A percentile compares a stretch with the other conserved stretches of the same genome.
Conservation (phyloP, 2,329 filamentous ascomycete genomes). For the Aaosphaeria pasadenensis region DNA sequence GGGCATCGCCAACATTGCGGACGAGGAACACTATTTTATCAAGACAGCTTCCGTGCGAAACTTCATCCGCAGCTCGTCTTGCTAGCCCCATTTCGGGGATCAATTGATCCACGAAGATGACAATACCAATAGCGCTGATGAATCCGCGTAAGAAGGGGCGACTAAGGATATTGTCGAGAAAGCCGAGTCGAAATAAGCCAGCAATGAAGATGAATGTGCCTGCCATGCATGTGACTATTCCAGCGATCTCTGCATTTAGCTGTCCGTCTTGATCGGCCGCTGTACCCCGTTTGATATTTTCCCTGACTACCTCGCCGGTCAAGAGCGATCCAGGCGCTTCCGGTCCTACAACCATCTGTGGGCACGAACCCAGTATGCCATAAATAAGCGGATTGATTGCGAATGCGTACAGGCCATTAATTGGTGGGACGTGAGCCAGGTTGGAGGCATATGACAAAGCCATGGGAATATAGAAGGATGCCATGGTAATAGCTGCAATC, state of each 20-base stretch:
- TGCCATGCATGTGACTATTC: constrained; percentile 82
- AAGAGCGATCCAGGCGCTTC: constrained; percentile 92
- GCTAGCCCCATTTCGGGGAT: constrained; percentile 84
- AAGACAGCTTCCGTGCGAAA: constrained; percentile 79
- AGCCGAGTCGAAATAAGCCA: constrained; percentile 81
- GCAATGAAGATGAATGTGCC: constrained; percentile 86
- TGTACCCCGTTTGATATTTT: constrained; percentile 67
- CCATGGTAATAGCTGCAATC: constrained; percentile 86
- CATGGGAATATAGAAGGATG: constrained; percentile 99
- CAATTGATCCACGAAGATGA: constrained; percentile 92
- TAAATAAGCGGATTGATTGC: constrained; percentile 91
- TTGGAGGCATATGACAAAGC: constrained; percentile 89
- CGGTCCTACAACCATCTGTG: constrained; percentile 90
- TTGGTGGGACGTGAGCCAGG: constrained; percentile 85
- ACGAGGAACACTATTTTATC: constrained; percentile 82
- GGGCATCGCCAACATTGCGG: constrained; percentile 62
- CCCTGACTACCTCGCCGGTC: constrained; percentile 80
- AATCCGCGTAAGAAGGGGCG: constrained; percentile 91
- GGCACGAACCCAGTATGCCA: constrained; percentile 84
- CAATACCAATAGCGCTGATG: constrained; percentile 94
- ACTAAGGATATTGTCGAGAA: constrained; percentile 90
- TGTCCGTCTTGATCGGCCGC: constrained; percentile 64
- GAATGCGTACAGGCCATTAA: constrained; percentile 92
- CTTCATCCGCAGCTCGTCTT: constrained; percentile 62
- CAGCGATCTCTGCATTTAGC: constrained; percentile 78